Evolutionary conservation across 768 basidiomycete genomes (phyloP).

Genomic region (Kwoniella mangroviensis): DNA sequence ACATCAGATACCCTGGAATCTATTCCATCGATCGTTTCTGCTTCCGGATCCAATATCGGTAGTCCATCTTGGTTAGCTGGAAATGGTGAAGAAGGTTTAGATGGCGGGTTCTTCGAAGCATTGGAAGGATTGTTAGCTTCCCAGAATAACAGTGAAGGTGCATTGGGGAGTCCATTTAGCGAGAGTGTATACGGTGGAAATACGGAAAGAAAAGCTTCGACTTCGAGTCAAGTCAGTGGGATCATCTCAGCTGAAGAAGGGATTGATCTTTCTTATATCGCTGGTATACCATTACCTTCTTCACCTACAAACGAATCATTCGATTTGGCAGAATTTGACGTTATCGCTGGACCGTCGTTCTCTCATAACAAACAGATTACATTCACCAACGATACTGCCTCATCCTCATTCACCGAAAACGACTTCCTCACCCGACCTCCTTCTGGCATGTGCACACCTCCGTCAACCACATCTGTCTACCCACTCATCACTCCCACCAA

Average conservation of each 20-base stretch:
- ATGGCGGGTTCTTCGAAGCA: slow-evolving; percentile 17
- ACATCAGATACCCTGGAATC: slow-evolving; percentile 5
- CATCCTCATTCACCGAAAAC: neutral
- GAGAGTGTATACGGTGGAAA: neutral
- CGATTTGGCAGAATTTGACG: neutral
- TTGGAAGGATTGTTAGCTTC: slow-evolving; percentile 14
- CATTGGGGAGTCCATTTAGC: neutral
- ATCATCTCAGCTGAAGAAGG: neutral
- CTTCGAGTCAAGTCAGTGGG: slow-evolving; percentile 4
- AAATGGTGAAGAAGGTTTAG: neutral
- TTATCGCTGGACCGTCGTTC: neutral
- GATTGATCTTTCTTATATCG: slow-evolving; percentile 14
- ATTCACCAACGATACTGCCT: neutral
- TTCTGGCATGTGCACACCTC: neutral
- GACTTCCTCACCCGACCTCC: neutral
- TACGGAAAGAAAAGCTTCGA: neutral
- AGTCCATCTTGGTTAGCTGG: slow-evolving; percentile 2
- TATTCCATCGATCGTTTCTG: slow-evolving; percentile 2
- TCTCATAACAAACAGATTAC: neutral
- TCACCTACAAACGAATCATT: neutral
- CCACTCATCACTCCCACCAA: neutral
- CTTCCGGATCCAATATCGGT: neutral
- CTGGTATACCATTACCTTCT: slow-evolving; percentile 16
- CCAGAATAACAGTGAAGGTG: neutral
- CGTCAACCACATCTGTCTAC: neutral